Conservation (phyloP, 768 basidiomycete genomes). For the Tubosaeta sp. region DNA sequence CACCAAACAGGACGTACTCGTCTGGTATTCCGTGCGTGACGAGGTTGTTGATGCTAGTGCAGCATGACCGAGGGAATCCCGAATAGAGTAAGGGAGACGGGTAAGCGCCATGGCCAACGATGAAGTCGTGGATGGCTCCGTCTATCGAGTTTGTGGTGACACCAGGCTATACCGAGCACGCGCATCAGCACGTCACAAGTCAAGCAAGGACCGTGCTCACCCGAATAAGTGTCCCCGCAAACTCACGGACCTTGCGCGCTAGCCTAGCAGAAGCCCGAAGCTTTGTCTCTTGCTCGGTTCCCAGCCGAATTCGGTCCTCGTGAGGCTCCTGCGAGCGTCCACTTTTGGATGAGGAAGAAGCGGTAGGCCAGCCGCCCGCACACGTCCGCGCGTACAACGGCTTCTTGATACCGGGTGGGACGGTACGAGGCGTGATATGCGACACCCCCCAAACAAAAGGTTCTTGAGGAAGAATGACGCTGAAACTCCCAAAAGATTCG, state of each 20-base stretch:
- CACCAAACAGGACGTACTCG: conserved; percentile 47
- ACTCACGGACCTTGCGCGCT: conserved; percentile 53
- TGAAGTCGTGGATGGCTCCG: conserved; percentile 63
- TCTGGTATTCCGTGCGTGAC: conserved; percentile 89
- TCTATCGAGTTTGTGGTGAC: conserved; percentile 77
- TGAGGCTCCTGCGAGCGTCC: conserved; percentile 1
- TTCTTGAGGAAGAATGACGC: conserved; percentile 60
- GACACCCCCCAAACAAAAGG: conserved; percentile 61
- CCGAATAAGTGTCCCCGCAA: conserved; percentile 50
- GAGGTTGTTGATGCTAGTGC: conserved; percentile 81
- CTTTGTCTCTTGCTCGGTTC: conserved; percentile 47
- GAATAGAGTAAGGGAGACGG: conserved; percentile 80
- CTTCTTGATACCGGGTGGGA: conserved; percentile 51
- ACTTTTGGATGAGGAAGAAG: background rate
- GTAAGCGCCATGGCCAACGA: conserved; percentile 67
- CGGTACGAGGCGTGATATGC: conserved; percentile 52
- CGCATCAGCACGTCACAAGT: background rate
- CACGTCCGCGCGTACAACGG: conserved; percentile 47
- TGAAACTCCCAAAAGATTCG: conserved; percentile 48
- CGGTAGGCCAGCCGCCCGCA: background rate
- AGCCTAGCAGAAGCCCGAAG: conserved; percentile 52
- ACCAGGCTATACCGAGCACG: conserved; percentile 45
- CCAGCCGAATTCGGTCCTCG: conserved; percentile 41
- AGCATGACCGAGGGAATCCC: conserved; percentile 47
- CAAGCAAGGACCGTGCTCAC: conserved; percentile 27